These are phyloP conservation scores for Entomortierella lignicola DNA, from an alignment of 192 early-diverging fungal genomes.

Conservation along the genomic window DNA sequence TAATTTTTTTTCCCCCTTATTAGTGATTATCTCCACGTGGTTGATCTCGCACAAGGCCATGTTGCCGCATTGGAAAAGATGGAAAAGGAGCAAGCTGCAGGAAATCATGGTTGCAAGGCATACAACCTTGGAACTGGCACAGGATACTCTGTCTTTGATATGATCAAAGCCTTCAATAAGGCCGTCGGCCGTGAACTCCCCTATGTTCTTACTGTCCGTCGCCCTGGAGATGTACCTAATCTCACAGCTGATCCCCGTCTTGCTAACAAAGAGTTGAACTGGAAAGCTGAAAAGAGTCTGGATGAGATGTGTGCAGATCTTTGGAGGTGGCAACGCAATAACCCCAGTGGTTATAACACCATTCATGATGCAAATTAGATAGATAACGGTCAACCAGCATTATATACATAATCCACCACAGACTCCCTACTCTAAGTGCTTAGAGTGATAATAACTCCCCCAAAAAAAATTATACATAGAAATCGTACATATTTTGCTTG, in stretches of 20 bases:
- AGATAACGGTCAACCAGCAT: too few species aligned
- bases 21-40: slow-evolving; percentile 96
- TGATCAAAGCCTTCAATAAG: slow-evolving; percentile 84
- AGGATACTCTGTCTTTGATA: slow-evolving; percentile 92
- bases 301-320: slow-evolving; percentile 70
- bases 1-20: too few species aligned
- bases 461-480: not conserved
- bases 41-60: slow-evolving; percentile 91
- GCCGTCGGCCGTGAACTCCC: slow-evolving; percentile 87
- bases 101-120: slow-evolving; percentile 58
- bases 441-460: not conserved
- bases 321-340: slow-evolving; percentile 65
- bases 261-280: slow-evolving; percentile 63
- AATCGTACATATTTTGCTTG: not conserved
- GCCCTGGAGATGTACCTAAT: slow-evolving; percentile 64
- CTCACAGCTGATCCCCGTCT: slow-evolving; percentile 60
- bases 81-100: slow-evolving; percentile 58
- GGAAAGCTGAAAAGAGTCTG: slow-evolving; percentile 56
- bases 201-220: slow-evolving; percentile 64
- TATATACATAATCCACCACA: too few species aligned
- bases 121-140: slow-evolving; percentile 95
- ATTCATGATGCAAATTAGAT: not conserved
- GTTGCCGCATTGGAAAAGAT: slow-evolving; percentile 86
- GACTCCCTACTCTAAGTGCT: too few species aligned
- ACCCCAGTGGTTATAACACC: slow-evolving; percentile 58